Evolutionary conservation across 164 flowering plant species (phyloP).

Genomic region (Kalanchoe fedtschenkoi): DNA sequence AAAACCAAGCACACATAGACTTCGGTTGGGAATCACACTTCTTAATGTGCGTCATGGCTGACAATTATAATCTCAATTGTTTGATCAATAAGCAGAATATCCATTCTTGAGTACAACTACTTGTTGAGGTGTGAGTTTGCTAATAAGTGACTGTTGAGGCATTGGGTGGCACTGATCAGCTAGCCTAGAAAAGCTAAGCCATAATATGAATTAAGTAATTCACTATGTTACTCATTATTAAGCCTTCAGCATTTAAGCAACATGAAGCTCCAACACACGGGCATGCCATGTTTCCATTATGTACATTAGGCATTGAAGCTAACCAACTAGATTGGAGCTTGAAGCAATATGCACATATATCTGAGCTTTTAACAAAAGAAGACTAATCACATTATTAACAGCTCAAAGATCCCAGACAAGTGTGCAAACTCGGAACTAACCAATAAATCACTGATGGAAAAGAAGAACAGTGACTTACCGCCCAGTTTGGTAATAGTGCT

Average conservation of each 20-base stretch:
- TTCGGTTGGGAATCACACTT: background rate
- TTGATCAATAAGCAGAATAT: background rate
- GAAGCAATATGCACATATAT: too few species aligned
- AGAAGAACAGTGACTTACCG: slow-evolving; percentile 40
- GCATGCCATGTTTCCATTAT: background rate
- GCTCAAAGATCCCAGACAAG: background rate
- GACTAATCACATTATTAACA: background rate
- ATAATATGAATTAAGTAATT: background rate
- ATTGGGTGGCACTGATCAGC: background rate
- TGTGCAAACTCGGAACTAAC: background rate
- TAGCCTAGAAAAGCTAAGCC: too few species aligned
- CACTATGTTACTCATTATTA: background rate
- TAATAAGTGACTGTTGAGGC: background rate
- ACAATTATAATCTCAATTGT: background rate
- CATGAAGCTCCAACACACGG: background rate
- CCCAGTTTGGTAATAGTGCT: slow-evolving; percentile 96
- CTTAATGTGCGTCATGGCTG: background rate
- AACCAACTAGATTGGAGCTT: too few species aligned
- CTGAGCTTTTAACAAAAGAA: background rate
- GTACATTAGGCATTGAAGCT: too few species aligned
- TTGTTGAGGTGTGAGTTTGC: background rate
- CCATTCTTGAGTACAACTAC: background rate
- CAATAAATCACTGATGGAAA: background rate
- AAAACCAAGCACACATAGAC: background rate
- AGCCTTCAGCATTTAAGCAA: background rate